Conservation (phyloP, 257 asterid genomes). For the Gentiana dahurica region DNA sequence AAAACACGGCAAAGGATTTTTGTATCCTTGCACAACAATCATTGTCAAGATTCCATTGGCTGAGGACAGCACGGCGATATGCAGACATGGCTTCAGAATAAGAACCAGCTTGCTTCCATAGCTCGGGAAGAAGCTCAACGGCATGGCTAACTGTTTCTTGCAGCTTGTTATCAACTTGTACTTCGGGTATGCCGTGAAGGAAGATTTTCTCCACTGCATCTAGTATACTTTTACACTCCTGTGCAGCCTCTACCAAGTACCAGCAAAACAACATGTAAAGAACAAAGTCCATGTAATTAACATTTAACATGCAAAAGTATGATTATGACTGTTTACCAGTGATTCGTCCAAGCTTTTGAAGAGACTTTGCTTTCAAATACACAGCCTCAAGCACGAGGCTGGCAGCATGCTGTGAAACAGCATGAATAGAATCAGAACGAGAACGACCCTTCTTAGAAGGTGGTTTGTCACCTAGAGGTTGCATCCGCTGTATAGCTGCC, state of each 20-base stretch:
- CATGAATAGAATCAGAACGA: constrained; percentile 44
- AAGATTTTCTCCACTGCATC: constrained; percentile 95
- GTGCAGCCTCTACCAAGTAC: constrained; percentile 75
- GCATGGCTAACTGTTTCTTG: constrained; percentile 91
- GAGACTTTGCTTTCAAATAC: constrained; percentile 88
- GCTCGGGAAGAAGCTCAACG: constrained; percentile 92
- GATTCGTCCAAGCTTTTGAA: constrained; percentile 85
- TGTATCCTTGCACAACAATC: constrained; percentile 94
- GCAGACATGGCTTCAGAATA: constrained; percentile 71
- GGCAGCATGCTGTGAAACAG: constrained; percentile 75
- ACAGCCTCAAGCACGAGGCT: constrained; percentile 91
- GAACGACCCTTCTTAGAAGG: constrained; percentile 65
- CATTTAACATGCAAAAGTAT: constrained; percentile 6
- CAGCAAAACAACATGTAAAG: constrained; percentile 22
- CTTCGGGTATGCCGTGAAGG: constrained; percentile 69
- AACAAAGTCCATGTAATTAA: constrained; percentile 15
- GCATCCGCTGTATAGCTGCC: constrained; percentile 83
- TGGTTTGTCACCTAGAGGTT: constrained; percentile 52
- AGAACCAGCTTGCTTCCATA: constrained; percentile 74
- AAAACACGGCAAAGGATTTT: constrained; percentile 79
- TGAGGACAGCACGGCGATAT: constrained; percentile 82
- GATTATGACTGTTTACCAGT: constrained; percentile 41
- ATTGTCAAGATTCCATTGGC: constrained; percentile 92
- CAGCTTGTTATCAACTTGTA: constrained; percentile 69
- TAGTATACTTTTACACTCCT: constrained; percentile 84